Conservation (phyloP, 139 green algal species). For the Closterium sp. region DNA sequence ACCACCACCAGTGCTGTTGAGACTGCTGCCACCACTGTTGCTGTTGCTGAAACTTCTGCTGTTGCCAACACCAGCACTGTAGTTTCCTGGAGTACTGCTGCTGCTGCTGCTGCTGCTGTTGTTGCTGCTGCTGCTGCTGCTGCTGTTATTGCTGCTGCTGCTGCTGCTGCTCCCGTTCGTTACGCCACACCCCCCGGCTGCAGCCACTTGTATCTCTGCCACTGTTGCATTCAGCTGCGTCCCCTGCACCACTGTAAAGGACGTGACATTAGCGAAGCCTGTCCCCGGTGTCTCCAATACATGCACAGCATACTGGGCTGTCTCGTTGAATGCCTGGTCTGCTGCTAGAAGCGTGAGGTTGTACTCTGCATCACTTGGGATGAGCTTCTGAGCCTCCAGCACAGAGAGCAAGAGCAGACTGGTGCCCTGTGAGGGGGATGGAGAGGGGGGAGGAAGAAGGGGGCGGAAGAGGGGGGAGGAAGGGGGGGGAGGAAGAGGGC, state of each 20-base stretch:
- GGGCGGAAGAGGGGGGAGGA: no score
- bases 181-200: not conserved
- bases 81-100: no score
- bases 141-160: no score
- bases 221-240: not conserved
- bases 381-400: not conserved
- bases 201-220: not conserved
- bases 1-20: no score
- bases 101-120: not conserved
- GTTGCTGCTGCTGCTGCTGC: no score
- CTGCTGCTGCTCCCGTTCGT: not conserved
- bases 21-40: no score
- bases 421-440: not conserved
- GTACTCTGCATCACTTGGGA: not conserved
- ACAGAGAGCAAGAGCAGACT: not conserved
- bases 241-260: not conserved
- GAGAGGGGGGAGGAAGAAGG: no score
- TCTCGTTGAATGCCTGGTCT: not conserved
- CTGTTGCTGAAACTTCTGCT: no score
- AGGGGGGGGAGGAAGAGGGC: no score
- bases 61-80: no score
- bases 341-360: not conserved
- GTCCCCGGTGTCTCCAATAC: not conserved
- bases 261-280: not conserved
- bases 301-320: not conserved